Percentiles rank a stretch among this genome's conserved stretches.
phyloP scores from a whole-genome alignment of 73 alveolate species.

The Uronychia setigera region DNA sequence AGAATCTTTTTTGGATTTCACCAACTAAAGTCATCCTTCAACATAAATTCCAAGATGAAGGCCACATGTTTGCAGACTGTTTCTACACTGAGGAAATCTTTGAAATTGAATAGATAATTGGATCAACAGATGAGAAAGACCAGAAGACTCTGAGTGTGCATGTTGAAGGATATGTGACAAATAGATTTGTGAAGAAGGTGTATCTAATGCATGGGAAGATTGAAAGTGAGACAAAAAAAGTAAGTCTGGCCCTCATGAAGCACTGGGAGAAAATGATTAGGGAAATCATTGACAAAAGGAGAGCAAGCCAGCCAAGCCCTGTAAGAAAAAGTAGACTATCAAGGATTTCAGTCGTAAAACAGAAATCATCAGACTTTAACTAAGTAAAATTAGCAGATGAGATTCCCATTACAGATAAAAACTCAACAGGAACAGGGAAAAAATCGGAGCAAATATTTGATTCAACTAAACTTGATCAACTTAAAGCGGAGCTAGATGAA shows the following conservation, averaged over 20 bases:
- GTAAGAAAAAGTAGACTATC: no score
- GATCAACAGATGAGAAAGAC: no score
- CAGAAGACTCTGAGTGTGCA: no score
- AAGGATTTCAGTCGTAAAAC: no score
- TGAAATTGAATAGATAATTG: not conserved
- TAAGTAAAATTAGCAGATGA: no score
- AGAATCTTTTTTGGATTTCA: not conserved
- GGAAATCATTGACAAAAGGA: not conserved
- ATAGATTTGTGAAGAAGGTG: not conserved
- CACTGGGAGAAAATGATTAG: not conserved
- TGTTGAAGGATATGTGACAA: not conserved
- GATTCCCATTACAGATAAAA: no score
- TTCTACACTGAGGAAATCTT: conserved; percentile 6
- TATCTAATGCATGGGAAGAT: conserved; percentile 7
- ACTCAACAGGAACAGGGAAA: no score
- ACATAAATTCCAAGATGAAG: not conserved
- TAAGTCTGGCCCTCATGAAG: not conserved
- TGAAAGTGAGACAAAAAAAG: conserved; percentile 11
- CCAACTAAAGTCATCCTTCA: conserved; percentile 19
- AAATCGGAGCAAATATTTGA: no score
- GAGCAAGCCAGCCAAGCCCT: no score
- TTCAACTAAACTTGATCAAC: no score
- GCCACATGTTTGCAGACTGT: conserved; percentile 21
- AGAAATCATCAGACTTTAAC: no score
- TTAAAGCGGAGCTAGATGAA: no score